Base-by-base conservation (phyloP, 306 rosid species). In the Rosa lucieae region DNA sequence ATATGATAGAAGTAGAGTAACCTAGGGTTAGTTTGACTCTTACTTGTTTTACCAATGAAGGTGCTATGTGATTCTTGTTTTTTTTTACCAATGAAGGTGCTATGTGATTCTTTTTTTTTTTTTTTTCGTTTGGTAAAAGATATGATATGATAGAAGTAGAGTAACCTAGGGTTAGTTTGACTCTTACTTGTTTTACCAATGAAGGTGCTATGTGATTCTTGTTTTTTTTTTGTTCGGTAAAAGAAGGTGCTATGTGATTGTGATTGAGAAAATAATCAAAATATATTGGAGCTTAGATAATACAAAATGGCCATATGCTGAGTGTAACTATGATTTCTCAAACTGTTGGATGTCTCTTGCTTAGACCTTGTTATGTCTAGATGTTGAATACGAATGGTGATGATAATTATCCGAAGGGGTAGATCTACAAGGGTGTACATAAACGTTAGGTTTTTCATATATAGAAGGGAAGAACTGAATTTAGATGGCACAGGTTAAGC, bases 21-120 rank as follows among this genome's bases (percentile, higher is more conserved):
- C 58, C 55, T 23, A 7, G 58, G 37, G 74, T 70, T 70, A 23
- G 74, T 70, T 32, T 46, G 56, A 46, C 42, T 70, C 39, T 42
- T 42, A 6, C 32, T 39, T 42, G 61, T 68, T 47, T 70, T 23
- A 5, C 18, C 73, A 68, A 48, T 48, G 53, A 48, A 48, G 47
- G 37, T 32, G 37, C 37, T 32, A 32, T 32, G 37, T 32, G 37
- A 32, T 32, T 29, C 32, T 29, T 29, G 1, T 32, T 32, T 32
- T 32, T 2, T 32, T 32, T 2, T 2, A 32, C 18, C 72, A 68
- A 48, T 48, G 37, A 32, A 32, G 37, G 3, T 32, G 37, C 37
- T 32, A n/a, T 46, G 56, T 21, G 74, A 70, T 70, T 46, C 29
- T 26, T 26, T 26, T 29, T 29, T 29, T 32, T 32, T 32, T 32